Evolutionary conservation across 129 eudicot species (phyloP).

Genomic region (Daucus carota): DNA sequence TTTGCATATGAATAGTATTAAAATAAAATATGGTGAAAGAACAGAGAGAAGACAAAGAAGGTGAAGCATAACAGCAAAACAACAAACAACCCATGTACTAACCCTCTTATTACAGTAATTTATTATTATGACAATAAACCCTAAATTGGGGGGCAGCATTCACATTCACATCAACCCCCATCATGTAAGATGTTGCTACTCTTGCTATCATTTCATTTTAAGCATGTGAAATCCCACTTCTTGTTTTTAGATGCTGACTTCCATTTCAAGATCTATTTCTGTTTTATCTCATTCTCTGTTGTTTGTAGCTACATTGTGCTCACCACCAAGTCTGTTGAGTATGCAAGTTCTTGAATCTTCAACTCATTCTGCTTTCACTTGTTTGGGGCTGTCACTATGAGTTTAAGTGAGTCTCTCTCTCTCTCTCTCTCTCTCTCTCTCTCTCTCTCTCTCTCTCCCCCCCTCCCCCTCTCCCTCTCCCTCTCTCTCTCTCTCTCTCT

Average conservation of each 20-base stretch:
- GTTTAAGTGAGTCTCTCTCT: neutral
- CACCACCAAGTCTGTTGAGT: slow-evolving; percentile 2
- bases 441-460: neutral
- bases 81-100: neutral
- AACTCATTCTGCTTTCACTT: neutral
- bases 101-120: neutral
- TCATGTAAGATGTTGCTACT: slow-evolving; percentile 7
- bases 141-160: slow-evolving; percentile 8
- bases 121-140: neutral
- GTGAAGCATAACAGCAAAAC: slow-evolving; percentile 1
- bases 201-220: slow-evolving; percentile 4
- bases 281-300: neutral
- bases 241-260: neutral
- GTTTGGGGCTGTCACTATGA: neutral
- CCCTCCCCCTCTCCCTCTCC: no score
- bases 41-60: slow-evolving; percentile 11
- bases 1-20: neutral
- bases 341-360: slow-evolving; percentile 2
- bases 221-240: slow-evolving; percentile 6
- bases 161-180: slow-evolving; percentile 3
- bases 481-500: neutral
- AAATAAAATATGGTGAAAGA: neutral
- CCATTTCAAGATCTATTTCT: slow-evolving; percentile 8
- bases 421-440: neutral
- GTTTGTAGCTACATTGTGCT: slow-evolving; percentile 7